Conservation (phyloP, 495 filamentous ascomycete species). For the Antarctomyces pellizariae region DNA sequence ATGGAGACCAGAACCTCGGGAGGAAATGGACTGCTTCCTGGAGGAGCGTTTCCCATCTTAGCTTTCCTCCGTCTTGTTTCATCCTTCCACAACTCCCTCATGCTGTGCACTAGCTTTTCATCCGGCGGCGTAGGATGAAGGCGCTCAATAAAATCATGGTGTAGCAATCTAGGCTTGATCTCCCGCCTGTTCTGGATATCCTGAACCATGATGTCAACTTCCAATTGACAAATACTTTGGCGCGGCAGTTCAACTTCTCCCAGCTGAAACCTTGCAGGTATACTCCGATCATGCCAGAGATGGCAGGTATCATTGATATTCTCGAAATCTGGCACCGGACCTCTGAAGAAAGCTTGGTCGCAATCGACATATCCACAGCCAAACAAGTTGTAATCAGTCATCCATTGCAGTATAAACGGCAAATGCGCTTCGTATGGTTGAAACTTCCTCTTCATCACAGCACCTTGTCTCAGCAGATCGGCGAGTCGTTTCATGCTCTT, state of each 20-base stretch:
- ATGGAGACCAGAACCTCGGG: conserved; percentile 62
- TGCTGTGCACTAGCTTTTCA: conserved; percentile 71
- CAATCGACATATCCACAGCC: conserved; percentile 74
- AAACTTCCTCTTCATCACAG: conserved; percentile 55
- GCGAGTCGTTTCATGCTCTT: conserved; percentile 56
- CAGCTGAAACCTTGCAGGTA: conserved; percentile 23
- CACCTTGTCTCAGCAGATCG: conserved; percentile 67
- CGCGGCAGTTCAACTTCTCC: conserved; percentile 40
- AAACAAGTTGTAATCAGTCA: conserved; percentile 93
- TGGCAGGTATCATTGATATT: conserved; percentile 31
- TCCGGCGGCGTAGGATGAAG: conserved; percentile 36
- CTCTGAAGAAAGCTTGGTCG: conserved; percentile 32
- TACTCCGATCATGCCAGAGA: conserved; percentile 56
- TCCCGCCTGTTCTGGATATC: conserved; percentile 66
- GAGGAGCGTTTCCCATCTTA: conserved; percentile 33
- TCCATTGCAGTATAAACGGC: conserved; percentile 83
- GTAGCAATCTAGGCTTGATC: conserved; percentile 48
- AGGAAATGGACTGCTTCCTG: conserved; percentile 50
- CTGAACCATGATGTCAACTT: conserved; percentile 71
- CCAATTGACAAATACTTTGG: conserved; percentile 68
- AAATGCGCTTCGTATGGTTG: conserved; percentile 90
- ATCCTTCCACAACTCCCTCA: conserved; percentile 85
- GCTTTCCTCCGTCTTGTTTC: conserved; percentile 60
- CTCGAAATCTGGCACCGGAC: conserved; percentile 46
- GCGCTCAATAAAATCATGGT: conserved; percentile 71